phyloP scores from a whole-genome alignment of 2,329 filamentous ascomycete genomes.

The Pyrenophora teres region DNA sequence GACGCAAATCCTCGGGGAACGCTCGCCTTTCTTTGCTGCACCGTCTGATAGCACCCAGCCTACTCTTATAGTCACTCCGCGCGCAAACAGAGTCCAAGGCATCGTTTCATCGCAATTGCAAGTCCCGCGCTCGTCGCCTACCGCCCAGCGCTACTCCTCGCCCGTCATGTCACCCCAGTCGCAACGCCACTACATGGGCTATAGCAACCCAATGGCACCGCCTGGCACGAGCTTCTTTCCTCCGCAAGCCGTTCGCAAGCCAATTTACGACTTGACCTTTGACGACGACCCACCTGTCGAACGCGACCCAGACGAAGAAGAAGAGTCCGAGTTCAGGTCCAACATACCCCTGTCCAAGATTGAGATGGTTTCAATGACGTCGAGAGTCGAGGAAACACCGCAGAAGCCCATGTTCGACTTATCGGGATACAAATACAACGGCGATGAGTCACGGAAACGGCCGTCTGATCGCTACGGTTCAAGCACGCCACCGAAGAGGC shows the following conservation, averaged over 20 bases:
- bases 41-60: constrained; percentile 58
- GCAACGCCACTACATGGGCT: constrained; percentile 70
- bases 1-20: constrained; percentile 34
- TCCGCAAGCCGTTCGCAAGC: constrained; percentile 43
- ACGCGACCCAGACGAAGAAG: constrained; percentile 51
- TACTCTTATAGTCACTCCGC: constrained; percentile 61
- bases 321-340: constrained; percentile 50
- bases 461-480: constrained; percentile 23
- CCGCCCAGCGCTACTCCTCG: constrained; percentile 49
- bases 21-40: constrained; percentile 35
- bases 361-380: constrained; percentile 29
- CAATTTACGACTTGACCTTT: constrained; percentile 46
- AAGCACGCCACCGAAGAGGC: constrained; percentile 32
- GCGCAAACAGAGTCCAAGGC: constrained; percentile 37
- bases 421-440: constrained; percentile 32
- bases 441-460: constrained; percentile 34
- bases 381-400: constrained; percentile 42
- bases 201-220: constrained; percentile 71
- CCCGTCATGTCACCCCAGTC: constrained; percentile 57
- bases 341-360: constrained; percentile 67
- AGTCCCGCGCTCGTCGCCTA: constrained; percentile 87
- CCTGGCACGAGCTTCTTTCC: constrained; percentile 71
- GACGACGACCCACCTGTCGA: constrained; percentile 62
- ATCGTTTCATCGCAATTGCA: constrained; percentile 62
- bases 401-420: constrained; percentile 38